Conservation (phyloP, 768 basidiomycete species). For the Leucocoprinus leucothites region DNA sequence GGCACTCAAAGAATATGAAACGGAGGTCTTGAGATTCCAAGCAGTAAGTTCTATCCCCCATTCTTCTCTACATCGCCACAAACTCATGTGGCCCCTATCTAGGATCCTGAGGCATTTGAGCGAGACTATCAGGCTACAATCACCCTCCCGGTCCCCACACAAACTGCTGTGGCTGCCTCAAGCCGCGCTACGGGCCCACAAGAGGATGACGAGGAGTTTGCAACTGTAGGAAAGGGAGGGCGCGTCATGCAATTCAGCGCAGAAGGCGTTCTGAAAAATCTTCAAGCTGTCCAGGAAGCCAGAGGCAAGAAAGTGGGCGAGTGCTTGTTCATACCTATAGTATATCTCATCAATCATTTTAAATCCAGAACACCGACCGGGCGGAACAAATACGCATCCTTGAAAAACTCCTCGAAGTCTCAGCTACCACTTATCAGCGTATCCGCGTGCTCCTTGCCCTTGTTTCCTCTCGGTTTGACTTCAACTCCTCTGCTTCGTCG, state of each 20-base stretch:
- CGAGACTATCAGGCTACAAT: slow-evolving; percentile 61
- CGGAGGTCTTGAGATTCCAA: slow-evolving; percentile 74
- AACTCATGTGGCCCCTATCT: background rate
- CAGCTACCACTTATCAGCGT: slow-evolving; percentile 85
- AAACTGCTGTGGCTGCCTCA: slow-evolving; percentile 30
- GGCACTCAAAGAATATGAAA: slow-evolving; percentile 84
- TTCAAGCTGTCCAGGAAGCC: slow-evolving; percentile 89
- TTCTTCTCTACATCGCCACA: background rate
- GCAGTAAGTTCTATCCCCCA: slow-evolving; percentile 44
- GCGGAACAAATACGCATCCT: slow-evolving; percentile 91
- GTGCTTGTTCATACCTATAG: background rate
- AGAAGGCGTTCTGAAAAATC: slow-evolving; percentile 87
- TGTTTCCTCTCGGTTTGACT: slow-evolving; percentile 95
- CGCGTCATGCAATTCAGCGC: slow-evolving; percentile 78
- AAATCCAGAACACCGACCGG: slow-evolving; percentile 86
- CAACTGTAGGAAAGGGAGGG: slow-evolving; percentile 89
- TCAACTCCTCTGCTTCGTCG: slow-evolving; percentile 80
- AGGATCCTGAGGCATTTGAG: slow-evolving; percentile 92
- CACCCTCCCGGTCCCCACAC: slow-evolving; percentile 38
- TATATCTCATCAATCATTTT: slow-evolving; percentile 2
- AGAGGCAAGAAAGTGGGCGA: slow-evolving; percentile 89
- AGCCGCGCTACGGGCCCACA: slow-evolving; percentile 37
- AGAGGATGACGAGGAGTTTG: slow-evolving; percentile 71
- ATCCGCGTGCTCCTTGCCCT: slow-evolving; percentile 93
- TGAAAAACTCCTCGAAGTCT: slow-evolving; percentile 81